Percentiles rank a stretch among this genome's conserved stretches.
Conservation (phyloP, 2,329 filamentous ascomycete genomes). For the Rutstroemia sp. region DNA sequence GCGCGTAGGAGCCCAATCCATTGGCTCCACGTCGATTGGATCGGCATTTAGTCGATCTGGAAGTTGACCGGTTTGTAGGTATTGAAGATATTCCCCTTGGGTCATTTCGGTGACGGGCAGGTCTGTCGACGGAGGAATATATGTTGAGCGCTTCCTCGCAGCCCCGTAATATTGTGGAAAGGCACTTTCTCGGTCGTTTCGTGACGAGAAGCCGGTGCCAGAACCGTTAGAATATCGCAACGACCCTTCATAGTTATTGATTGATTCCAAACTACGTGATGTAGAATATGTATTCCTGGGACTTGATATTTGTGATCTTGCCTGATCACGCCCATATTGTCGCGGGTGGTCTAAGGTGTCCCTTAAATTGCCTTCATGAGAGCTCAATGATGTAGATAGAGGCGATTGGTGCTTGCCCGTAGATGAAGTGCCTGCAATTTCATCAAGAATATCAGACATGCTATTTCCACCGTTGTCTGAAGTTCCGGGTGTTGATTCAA, state of each 20-base stretch:
- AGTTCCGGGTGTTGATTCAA: constrained; percentile 18
- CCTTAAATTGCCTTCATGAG: neutral
- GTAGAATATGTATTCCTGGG: neutral
- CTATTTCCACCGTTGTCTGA: constrained; percentile 32
- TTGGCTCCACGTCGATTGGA: constrained; percentile 30
- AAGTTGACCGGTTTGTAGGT: constrained; percentile 8
- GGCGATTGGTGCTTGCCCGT: neutral
- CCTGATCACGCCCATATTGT: neutral
- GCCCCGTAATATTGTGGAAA: neutral
- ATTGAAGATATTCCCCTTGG: constrained; percentile 7
- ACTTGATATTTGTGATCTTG: neutral
- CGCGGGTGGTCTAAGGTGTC: neutral
- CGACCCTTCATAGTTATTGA: neutral
- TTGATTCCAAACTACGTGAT: neutral
- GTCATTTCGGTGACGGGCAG: constrained; percentile 18
- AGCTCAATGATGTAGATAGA: neutral
- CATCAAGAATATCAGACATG: constrained; percentile 34
- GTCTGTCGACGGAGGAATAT: neutral
- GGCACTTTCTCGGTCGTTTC: neutral
- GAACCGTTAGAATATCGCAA: neutral
- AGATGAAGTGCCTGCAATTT: constrained; percentile 6
- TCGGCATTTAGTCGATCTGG: neutral
- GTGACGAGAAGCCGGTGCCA: neutral
- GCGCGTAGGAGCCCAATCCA: constrained; percentile 57
- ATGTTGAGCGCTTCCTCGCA: neutral